Evolutionary conservation across 2,329 filamentous ascomycete species (phyloP).

Genomic region (Cladosporium phlei): DNA sequence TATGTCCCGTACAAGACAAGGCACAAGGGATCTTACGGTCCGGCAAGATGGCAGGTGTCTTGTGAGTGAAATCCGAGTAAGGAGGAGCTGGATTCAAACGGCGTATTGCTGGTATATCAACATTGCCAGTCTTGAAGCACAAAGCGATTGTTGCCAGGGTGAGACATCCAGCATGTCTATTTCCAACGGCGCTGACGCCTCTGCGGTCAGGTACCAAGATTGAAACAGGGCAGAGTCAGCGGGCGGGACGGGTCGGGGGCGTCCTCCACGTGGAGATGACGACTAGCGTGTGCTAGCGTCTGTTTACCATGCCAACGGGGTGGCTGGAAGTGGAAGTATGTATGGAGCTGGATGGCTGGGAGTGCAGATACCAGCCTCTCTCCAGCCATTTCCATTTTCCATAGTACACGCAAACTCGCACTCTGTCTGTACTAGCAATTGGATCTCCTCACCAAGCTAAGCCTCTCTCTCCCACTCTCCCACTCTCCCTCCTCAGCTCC

Average conservation of each 20-base stretch:
- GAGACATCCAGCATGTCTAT: not conserved
- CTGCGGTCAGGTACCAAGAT: not conserved
- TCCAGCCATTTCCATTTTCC: slow-evolving; percentile 6
- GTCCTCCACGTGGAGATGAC: slow-evolving; percentile 2
- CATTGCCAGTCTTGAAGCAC: no score
- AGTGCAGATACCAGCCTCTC: slow-evolving; percentile 6
- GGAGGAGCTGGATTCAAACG: no score
- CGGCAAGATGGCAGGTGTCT: no score
- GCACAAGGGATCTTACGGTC: no score
- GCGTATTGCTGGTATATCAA: no score
- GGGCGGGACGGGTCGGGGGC: no score
- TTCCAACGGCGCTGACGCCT: not conserved
- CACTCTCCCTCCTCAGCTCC: not conserved
- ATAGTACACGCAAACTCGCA: slow-evolving; percentile 1
- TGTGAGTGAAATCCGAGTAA: no score
- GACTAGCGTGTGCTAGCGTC: not conserved
- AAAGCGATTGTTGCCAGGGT: not conserved
- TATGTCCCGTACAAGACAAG: no score
- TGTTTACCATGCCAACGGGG: slow-evolving; percentile 4
- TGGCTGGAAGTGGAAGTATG: slow-evolving; percentile 6
- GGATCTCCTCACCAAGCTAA: slow-evolving; percentile 10
- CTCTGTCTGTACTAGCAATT: slow-evolving; percentile 9
- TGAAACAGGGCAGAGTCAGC: no score
- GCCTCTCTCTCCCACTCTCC: slow-evolving; percentile 11
- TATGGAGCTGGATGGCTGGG: slow-evolving; percentile 6